These are phyloP conservation scores for Vitis hybrid DNA, from an alignment of 177 flowering plant genomes.

Conservation along the genomic window DNA sequence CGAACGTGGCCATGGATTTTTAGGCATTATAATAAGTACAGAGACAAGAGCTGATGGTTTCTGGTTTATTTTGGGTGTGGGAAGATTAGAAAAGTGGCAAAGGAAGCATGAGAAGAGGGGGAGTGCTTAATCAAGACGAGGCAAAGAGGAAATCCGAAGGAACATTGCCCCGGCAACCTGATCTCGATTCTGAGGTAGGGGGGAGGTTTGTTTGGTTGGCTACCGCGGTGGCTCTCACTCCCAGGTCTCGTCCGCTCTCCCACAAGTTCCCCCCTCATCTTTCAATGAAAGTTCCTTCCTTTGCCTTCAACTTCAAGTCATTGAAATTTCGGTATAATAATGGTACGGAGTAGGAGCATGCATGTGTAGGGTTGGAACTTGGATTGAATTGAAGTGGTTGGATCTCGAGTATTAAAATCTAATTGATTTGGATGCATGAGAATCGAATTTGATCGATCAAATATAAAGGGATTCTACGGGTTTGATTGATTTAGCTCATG, in stretches of 20 bases:
- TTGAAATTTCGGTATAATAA: no score
- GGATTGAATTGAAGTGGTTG: no score
- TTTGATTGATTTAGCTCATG: no score
- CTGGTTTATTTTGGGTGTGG: not conserved
- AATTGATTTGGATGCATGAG: no score
- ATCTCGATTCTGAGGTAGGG: constrained; percentile 23
- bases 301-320: not conserved
- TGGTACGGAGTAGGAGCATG: no score
- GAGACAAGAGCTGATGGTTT: not conserved
- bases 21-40: not conserved
- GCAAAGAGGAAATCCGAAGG: constrained; percentile 25
- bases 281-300: not conserved
- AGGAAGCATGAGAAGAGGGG: constrained; percentile 26
- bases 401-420: no score
- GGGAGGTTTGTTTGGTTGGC: constrained; percentile 23
- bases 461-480: no score
- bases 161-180: constrained; percentile 27
- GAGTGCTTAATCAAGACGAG: constrained; percentile 27
- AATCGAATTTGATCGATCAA: no score
- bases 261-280: not conserved
- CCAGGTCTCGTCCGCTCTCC: constrained; percentile 8
- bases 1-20: constrained; percentile 23
- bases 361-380: no score
- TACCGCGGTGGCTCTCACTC: constrained; percentile 4
- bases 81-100: constrained; percentile 27